Percentiles rank a stretch among this genome's conserved stretches.
These are phyloP conservation scores for Chimonanthus salicifolius DNA, from an alignment of 164 flowering plant species.

Conservation along the genomic window DNA sequence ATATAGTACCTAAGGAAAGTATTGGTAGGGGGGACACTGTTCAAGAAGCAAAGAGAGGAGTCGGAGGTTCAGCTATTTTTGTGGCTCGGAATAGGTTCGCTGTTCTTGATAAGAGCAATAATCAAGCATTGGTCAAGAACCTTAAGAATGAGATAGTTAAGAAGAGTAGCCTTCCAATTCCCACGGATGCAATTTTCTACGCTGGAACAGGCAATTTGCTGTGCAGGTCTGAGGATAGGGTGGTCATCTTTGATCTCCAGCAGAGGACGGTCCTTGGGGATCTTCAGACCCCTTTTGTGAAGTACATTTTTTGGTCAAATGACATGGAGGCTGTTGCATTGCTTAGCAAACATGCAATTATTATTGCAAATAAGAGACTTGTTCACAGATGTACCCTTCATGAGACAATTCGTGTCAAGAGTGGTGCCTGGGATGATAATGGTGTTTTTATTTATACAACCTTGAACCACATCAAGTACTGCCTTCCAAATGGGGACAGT, in stretches of 20 bases:
- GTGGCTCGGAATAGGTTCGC: slow-evolving; percentile 89
- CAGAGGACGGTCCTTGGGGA: slow-evolving; percentile 84
- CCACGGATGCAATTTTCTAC: slow-evolving; percentile 76
- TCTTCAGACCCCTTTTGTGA: slow-evolving; percentile 72
- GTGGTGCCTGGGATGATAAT: slow-evolving; percentile 91
- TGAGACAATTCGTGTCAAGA: slow-evolving; percentile 89
- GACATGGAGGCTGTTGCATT: slow-evolving; percentile 92
- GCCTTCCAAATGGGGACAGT: slow-evolving; percentile 83
- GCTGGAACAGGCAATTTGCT: slow-evolving; percentile 87
- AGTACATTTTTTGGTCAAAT: slow-evolving; percentile 82
- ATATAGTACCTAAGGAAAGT: slow-evolving; percentile 67
- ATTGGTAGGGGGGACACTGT: slow-evolving; percentile 54
- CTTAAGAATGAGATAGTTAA: slow-evolving; percentile 81
- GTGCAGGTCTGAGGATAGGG: slow-evolving; percentile 81
- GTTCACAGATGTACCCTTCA: slow-evolving; percentile 85
- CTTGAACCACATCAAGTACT: slow-evolving; percentile 77
- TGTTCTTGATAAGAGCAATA: slow-evolving; percentile 74
- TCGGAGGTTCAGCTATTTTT: slow-evolving; percentile 77
- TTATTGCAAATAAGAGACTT: slow-evolving; percentile 78
- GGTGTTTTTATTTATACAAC: slow-evolving; percentile 91
- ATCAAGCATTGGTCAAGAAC: slow-evolving; percentile 74
- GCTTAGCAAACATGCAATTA: slow-evolving; percentile 85
- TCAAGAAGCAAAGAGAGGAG: slow-evolving; percentile 76
- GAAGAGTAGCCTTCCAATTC: slow-evolving; percentile 59
- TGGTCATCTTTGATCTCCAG: slow-evolving; percentile 79